Percentiles rank a stretch among this genome's conserved stretches.
Evolutionary conservation across 371 early-diverging fungal species (phyloP).

Genomic region (Synchytrium microbalum): DNA sequence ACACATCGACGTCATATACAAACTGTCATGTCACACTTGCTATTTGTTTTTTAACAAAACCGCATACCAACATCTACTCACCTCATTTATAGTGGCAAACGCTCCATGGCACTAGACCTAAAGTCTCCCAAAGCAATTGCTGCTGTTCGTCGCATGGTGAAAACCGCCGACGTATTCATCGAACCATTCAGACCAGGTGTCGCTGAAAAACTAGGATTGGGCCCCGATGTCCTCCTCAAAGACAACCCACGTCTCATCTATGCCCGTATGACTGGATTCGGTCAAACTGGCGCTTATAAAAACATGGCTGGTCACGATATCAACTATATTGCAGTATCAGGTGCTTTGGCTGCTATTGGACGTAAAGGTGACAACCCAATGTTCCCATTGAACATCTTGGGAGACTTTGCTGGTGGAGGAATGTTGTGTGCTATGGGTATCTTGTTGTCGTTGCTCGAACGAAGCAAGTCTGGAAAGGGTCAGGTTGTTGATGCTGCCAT

Average conservation of each 20-base stretch:
- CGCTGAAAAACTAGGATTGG: slow-evolving; percentile 60
- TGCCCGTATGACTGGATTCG: slow-evolving; percentile 65
- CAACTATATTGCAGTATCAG: slow-evolving; percentile 63
- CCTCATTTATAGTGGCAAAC: slow-evolving; percentile 48
- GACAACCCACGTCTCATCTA: slow-evolving; percentile 53
- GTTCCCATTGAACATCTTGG: slow-evolving; percentile 58
- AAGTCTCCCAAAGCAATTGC: slow-evolving; percentile 45
- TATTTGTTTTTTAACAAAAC: background rate
- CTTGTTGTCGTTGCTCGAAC: slow-evolving; percentile 55
- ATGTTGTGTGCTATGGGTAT: slow-evolving; percentile 63
- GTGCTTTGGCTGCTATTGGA: slow-evolving; percentile 57
- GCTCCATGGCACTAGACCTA: slow-evolving; percentile 59
- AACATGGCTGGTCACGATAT: slow-evolving; percentile 69
- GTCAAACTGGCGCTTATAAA: slow-evolving; percentile 48
- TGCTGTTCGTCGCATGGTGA: slow-evolving; percentile 32
- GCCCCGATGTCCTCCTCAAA: slow-evolving; percentile 50
- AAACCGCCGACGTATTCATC: slow-evolving; percentile 55
- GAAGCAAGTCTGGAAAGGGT: slow-evolving; percentile 55
- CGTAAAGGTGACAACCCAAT: slow-evolving; percentile 48
- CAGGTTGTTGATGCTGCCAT: slow-evolving; percentile 65
- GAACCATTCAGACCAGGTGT: slow-evolving; percentile 76
- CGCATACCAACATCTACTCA: slow-evolving; percentile 8
- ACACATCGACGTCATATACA: too few species aligned
- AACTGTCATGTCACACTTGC: too few species aligned
- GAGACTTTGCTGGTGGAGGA: slow-evolving; percentile 73